Percentiles rank a stretch among this genome's conserved stretches.
Conservation (phyloP, 495 filamentous ascomycete genomes). For the Hypomontagnella submonticulosa region DNA sequence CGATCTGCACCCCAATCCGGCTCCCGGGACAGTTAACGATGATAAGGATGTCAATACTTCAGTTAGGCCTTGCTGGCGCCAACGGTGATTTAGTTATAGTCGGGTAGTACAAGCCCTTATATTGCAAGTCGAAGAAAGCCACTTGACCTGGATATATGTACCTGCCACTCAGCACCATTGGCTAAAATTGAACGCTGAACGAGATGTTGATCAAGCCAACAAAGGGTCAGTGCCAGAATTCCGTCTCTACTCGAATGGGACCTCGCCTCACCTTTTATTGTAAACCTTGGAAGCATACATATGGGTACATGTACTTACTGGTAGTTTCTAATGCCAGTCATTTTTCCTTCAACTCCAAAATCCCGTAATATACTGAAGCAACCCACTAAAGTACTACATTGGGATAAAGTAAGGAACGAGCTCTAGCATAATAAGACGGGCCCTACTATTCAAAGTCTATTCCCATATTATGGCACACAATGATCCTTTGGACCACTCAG, state of each 20-base stretch:
- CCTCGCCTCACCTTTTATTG: too few species aligned
- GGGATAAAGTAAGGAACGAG: background rate
- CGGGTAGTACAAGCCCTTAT: conserved; percentile 12
- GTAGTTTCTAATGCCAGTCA: too few species aligned
- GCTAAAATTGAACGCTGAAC: conserved; percentile 5
- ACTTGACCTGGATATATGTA: background rate
- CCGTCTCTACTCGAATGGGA: too few species aligned
- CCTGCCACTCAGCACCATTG: background rate
- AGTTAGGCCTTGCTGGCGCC: conserved; percentile 17
- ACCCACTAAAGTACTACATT: too few species aligned
- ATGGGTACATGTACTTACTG: too few species aligned
- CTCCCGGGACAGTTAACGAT: conserved; percentile 14
- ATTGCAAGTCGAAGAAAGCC: conserved; percentile 8
- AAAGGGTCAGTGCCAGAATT: too few species aligned
- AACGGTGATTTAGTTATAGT: conserved; percentile 18
- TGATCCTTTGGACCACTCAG: conserved; percentile 19
- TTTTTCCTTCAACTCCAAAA: too few species aligned
- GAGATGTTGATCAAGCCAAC: background rate
- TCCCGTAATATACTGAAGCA: too few species aligned
- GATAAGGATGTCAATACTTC: conserved; percentile 10
- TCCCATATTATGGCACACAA: conserved; percentile 23
- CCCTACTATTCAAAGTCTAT: conserved; percentile 25
- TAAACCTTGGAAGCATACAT: too few species aligned
- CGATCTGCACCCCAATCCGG: conserved; percentile 27
- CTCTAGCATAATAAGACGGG: conserved; percentile 12